phyloP scores from a whole-genome alignment of 2,329 filamentous ascomycete species.

The Ophiocordyceps sinensis region DNA sequence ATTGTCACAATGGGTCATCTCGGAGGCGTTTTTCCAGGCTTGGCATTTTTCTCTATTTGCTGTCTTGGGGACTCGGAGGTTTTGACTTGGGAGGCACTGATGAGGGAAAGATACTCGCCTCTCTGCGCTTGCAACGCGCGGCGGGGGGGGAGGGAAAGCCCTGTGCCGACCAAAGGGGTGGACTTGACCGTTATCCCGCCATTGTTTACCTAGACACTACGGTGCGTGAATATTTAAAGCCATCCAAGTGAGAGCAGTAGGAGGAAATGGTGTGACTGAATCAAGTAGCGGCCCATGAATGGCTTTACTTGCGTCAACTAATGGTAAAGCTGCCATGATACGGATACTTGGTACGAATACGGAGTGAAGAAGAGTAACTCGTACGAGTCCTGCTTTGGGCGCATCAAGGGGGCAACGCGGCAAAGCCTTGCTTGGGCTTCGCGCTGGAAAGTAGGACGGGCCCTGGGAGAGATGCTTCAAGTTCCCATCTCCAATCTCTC shows the following conservation, averaged over 20 bases:
- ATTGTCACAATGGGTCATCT: conserved; percentile 2
- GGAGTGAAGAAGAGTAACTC: no score
- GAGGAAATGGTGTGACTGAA: conserved; percentile 6
- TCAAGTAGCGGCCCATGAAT: neutral
- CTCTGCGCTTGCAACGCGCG: conserved; percentile 4
- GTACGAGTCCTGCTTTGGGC: no score
- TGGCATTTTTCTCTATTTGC: neutral
- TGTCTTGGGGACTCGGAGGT: conserved; percentile 12
- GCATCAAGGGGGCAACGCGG: no score
- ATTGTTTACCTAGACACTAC: conserved; percentile 11
- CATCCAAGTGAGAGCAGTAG: conserved; percentile 5
- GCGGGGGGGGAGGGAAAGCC: conserved; percentile 76
- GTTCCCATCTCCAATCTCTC: no score
- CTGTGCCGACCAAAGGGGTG: conserved; percentile 75
- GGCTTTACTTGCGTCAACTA: no score
- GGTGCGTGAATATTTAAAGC: conserved; percentile 13
- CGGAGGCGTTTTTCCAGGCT: conserved; percentile 2
- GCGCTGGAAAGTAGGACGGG: no score
- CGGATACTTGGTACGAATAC: no score
- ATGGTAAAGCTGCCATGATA: no score
- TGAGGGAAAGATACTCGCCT: conserved; percentile 97
- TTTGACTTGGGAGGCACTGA: conserved; percentile 63
- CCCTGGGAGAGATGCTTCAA: no score
- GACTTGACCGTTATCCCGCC: conserved; percentile 79
- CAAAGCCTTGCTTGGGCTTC: no score